Percentiles rank a stretch among this genome's conserved stretches.
Evolutionary conservation across 2,329 filamentous ascomycete species (phyloP).

Genomic region (Pseudogymnoascus sp.): DNA sequence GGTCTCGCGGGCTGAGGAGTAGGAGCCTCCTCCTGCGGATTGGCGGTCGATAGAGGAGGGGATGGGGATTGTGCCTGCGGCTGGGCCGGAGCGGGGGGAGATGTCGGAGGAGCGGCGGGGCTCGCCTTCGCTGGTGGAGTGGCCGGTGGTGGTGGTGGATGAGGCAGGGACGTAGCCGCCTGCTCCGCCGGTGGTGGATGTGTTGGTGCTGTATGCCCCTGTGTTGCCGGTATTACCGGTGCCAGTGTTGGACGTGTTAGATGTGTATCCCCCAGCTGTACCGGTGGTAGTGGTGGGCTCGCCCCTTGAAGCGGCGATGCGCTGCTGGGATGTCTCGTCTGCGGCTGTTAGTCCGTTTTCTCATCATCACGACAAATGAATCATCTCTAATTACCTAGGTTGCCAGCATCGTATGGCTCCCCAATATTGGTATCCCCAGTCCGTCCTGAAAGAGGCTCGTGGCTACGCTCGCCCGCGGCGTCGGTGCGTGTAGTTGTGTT

Average conservation of each 20-base stretch:
- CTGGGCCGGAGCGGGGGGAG: slow-evolving; percentile 11
- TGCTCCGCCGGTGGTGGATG: slow-evolving; percentile 17
- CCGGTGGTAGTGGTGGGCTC: background rate
- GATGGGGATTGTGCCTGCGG: slow-evolving; percentile 15
- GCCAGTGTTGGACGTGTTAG: slow-evolving; percentile 11
- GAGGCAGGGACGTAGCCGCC: slow-evolving; percentile 10
- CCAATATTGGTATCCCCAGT: slow-evolving; percentile 57
- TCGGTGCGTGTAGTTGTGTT: background rate
- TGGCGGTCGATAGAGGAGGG: slow-evolving; percentile 19
- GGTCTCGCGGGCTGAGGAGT: background rate
- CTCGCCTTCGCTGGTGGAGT: slow-evolving; percentile 8
- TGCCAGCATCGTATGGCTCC: slow-evolving; percentile 74
- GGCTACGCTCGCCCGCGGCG: background rate
- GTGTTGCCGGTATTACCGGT: slow-evolving; percentile 10
- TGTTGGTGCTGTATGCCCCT: slow-evolving; percentile 21
- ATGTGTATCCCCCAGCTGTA: background rate
- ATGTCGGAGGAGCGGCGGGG: background rate
- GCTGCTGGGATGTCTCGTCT: background rate
- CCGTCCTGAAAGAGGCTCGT: slow-evolving; percentile 65
- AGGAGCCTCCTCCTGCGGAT: slow-evolving; percentile 17
- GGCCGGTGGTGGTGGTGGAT: slow-evolving; percentile 13
- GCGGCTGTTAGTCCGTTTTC: background rate
- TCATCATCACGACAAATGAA: background rate
- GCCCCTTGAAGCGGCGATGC: background rate
- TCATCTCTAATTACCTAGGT: slow-evolving; percentile 40